A percentile compares a stretch with the other conserved stretches of the same genome.
These are phyloP conservation scores for Lecanosticta acicola DNA, from an alignment of 2,329 filamentous ascomycete genomes.

Conservation along the genomic window DNA sequence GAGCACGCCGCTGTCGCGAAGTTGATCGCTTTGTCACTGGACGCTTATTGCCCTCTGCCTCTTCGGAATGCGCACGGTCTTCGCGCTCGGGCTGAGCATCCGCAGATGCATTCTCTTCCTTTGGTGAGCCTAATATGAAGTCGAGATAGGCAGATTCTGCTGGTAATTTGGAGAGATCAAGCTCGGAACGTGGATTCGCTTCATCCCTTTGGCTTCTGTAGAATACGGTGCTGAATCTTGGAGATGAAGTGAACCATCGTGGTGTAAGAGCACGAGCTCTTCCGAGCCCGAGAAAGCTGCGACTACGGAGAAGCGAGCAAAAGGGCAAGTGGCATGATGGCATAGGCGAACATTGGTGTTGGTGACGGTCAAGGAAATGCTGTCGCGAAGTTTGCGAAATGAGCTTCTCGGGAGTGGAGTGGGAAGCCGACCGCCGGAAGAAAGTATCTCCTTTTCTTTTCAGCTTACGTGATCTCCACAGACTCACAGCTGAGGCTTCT, in stretches of 20 bases:
- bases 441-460: too few relatives aligned
- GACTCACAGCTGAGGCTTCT: too few relatives aligned
- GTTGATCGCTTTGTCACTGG: too few relatives aligned
- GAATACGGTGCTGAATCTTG: conserved; percentile 10
- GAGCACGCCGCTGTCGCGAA: too few relatives aligned
- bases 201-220: conserved; percentile 6
- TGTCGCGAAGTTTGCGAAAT: background rate
- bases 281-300: conserved; percentile 7
- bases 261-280: conserved; percentile 1
- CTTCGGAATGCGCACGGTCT: too few relatives aligned
- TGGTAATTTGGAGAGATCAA: conserved; percentile 3
- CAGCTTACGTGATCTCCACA: too few relatives aligned
- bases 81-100: too few relatives aligned
- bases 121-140: conserved; percentile 3
- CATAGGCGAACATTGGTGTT: conserved; percentile 33
- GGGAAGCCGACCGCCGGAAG: too few relatives aligned
- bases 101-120: too few relatives aligned
- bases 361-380: background rate
- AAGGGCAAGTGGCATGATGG: conserved; percentile 28
- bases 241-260: conserved; percentile 7
- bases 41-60: too few relatives aligned
- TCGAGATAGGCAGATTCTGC: conserved; percentile 9
- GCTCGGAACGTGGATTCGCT: background rate
- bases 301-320: conserved; percentile 19
- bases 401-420: too few relatives aligned